phyloP scores from a whole-genome alignment of 1,284 basidiomycete genomes.

The Grifola frondosa region DNA sequence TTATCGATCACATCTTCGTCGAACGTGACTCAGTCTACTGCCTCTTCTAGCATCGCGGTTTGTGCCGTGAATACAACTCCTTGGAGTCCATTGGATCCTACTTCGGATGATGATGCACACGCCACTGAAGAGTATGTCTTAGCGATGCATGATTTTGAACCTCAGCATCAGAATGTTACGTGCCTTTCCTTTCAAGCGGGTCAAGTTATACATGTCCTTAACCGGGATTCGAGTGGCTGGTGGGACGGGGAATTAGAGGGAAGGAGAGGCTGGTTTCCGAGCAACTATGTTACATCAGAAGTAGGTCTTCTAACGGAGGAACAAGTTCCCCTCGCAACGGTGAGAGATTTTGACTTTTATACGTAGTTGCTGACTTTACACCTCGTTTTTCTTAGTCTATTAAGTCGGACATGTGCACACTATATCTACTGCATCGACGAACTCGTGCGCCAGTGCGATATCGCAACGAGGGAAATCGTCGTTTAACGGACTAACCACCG shows the following conservation, averaged over 20 bases:
- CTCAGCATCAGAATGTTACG: slow-evolving; percentile 69
- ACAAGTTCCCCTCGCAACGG: slow-evolving; percentile 40
- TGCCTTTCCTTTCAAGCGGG: slow-evolving; percentile 89
- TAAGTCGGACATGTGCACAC: slow-evolving; percentile 42
- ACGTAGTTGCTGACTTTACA: background rate
- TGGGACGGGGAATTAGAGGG: slow-evolving; percentile 96
- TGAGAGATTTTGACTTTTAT: slow-evolving; percentile 32
- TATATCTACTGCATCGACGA: slow-evolving; percentile 48
- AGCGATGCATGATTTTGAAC: slow-evolving; percentile 85
- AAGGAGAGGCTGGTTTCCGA: slow-evolving; percentile 97
- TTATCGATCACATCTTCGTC: slow-evolving; percentile 7
- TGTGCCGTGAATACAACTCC: slow-evolving; percentile 1
- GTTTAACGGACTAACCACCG: slow-evolving; percentile 41
- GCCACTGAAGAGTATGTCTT: slow-evolving; percentile 65
- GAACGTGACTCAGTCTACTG: background rate
- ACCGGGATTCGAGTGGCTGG: slow-evolving; percentile 90
- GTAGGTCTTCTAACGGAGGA: slow-evolving; percentile 55
- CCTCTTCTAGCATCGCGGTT: background rate
- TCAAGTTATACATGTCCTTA: slow-evolving; percentile 88
- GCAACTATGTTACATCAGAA: slow-evolving; percentile 78
- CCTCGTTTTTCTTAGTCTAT: background rate
- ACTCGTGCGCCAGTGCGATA: slow-evolving; percentile 54
- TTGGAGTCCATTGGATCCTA: slow-evolving; percentile 20
- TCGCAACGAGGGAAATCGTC: slow-evolving; percentile 32
- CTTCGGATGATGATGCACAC: slow-evolving; percentile 36